Evolutionary conservation across 2,329 filamentous ascomycete species (phyloP).

Genomic region (Knufia fluminis): DNA sequence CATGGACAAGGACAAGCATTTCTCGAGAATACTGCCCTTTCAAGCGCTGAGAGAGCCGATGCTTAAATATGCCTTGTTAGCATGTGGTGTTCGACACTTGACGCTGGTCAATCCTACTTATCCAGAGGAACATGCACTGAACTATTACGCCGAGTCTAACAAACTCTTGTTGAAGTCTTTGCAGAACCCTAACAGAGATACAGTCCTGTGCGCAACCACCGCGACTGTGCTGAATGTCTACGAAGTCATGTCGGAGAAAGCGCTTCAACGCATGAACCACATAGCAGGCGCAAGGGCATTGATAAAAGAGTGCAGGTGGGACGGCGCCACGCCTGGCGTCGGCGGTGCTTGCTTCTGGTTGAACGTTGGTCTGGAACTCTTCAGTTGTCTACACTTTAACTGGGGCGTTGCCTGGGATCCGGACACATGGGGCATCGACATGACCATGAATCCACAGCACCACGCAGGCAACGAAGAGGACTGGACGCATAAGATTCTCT

Average conservation of each 20-base stretch:
- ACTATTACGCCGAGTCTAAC: conserved; percentile 81
- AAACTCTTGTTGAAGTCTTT: conserved; percentile 65
- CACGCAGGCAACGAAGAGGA: conserved; percentile 59
- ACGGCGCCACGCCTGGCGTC: conserved; percentile 66
- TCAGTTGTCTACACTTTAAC: conserved; percentile 78
- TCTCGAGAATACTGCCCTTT: conserved; percentile 74
- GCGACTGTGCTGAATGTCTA: conserved; percentile 86
- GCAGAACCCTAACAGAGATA: conserved; percentile 77
- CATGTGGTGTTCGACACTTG: conserved; percentile 77
- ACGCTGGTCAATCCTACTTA: conserved; percentile 61
- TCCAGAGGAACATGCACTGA: conserved; percentile 65
- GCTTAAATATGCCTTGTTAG: conserved; percentile 79
- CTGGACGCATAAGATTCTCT: conserved; percentile 84
- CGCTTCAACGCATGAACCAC: conserved; percentile 76
- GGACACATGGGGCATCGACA: conserved; percentile 78
- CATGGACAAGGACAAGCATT: conserved; percentile 77
- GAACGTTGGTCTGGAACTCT: conserved; percentile 81
- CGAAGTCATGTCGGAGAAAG: conserved; percentile 79
- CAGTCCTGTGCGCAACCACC: conserved; percentile 73
- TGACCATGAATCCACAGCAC: conserved; percentile 55
- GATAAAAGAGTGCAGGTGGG: conserved; percentile 85
- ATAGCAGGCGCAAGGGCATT: conserved; percentile 75
- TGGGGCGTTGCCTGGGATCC: conserved; percentile 84
- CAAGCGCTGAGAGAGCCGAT: conserved; percentile 74
- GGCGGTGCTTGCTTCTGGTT: conserved; percentile 90